Conservation (phyloP, 2,329 filamentous ascomycete species). For the Fusarium sp. region DNA sequence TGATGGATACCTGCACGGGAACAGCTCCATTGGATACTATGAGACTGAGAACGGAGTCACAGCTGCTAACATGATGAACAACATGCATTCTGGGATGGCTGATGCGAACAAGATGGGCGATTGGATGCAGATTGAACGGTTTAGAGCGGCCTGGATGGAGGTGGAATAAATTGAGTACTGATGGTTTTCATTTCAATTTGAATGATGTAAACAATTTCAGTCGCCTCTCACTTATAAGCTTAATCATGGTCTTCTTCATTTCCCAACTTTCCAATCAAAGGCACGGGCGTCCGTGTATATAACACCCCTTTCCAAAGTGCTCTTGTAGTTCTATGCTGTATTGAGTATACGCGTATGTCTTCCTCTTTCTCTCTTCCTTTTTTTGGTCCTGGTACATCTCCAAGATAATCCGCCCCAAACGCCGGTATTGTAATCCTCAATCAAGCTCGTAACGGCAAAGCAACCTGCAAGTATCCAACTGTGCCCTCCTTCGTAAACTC, state of each 20-base stretch:
- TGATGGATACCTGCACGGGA: slow-evolving; percentile 53
- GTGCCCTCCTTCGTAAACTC: neutral
- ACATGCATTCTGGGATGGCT: slow-evolving; percentile 52
- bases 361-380: neutral
- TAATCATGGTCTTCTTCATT: neutral
- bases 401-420: neutral
- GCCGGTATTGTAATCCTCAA: accelerated
- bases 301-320: neutral
- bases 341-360: accelerated
- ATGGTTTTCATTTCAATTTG: neutral
- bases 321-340: neutral
- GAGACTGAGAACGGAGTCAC: slow-evolving; percentile 53
- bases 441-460: slow-evolving; percentile 21
- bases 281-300: neutral
- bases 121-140: slow-evolving; percentile 48
- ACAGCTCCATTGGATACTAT: slow-evolving; percentile 53
- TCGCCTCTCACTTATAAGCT: neutral
- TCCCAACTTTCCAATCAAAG: neutral
- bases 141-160: slow-evolving; percentile 50
- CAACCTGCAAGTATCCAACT: slow-evolving; percentile 3
- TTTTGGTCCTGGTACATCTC: neutral
- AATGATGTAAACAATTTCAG: neutral
- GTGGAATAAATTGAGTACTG: slow-evolving; percentile 46
- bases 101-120: slow-evolving; percentile 47
- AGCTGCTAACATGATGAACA: slow-evolving; percentile 52